Base-by-base conservation (phyloP, 1,139 yeast genomes). In the Saccharomyces hybrid region DNA sequence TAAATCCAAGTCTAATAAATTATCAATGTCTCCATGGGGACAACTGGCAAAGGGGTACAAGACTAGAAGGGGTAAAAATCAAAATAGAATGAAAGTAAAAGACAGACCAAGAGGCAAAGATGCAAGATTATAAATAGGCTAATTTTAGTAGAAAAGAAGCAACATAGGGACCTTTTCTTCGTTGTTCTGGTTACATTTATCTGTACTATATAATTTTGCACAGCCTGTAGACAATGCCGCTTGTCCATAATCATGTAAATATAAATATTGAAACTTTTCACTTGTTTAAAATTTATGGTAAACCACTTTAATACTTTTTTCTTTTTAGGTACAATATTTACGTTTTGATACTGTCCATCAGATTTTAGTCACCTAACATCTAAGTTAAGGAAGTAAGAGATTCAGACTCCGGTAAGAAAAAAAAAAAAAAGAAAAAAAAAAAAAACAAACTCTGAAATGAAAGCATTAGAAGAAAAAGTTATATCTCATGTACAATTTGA, bases 1-100 rank as follows among this genome's bases (percentile, higher is more conserved):
- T 81, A 95, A 93, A 73, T 88, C 96, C 57, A 93, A 95, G 83
- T 88, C 96, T 61, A 91, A 91, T 75, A 91, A 89, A 77, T 80
- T 87, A 54, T 88, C 98, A 13, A 90, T 87, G 77, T 88, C 97
- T 57, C 95, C 95, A 74, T 93, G 98, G 97, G 99, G 99, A 69
- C 85, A 85, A 62, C 73, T 84, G 67, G 84, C 91, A 52, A 91
- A 91, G 81, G 95, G 93, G 73, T 91, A 84, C 76, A 91, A 90
- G 82, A 93, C 99, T 34, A 85, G 99, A 75, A 84, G 86, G 67
- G 95, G 95, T 69, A 89, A 87, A 75, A 80, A 88, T 69, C 84
- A 79, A 61, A 91, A 91, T 73, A 84, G 81, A 73, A 79, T 81
- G 80, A 84, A 88, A 78, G 90, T 90, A 56, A 84, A 86, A 72